Evolutionary conservation across 176 grass and related monocot species (phyloP), one percentile per base, ranked within the genome.

Genomic region (Carex cristatella): DNA sequence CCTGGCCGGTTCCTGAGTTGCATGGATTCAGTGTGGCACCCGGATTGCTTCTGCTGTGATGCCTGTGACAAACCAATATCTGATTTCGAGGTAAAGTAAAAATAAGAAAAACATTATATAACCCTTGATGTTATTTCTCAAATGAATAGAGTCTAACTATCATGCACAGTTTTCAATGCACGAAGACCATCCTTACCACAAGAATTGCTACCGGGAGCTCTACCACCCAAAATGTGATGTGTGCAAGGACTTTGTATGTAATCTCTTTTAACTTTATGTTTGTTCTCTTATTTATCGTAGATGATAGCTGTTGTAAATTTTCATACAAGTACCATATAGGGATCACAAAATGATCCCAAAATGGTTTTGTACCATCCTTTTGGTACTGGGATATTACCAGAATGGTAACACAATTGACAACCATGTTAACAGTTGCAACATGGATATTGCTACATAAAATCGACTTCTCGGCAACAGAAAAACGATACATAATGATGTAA

Each of bases 201-300:
- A 80, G 83, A 91, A 89, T 33, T 97, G 94, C 84, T 94, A 94
- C 58, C 89, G 88, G 65, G 91, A 94, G 12, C 86, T 97, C 86
- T 97, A 88, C 58, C 91, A 94, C 89, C 94, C 94, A 86, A 97
- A 94, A 89, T 97, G 94, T 1, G 94, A 97, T 88, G 94, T 97
- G 35, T 97, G 94, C 86, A 81, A 91, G 33, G 86, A 90, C 49
- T 97, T 94, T 86, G 94, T 97, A 86, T 90, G 94, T 87, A 42
- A 46, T 49, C 15, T 58, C 7, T 46, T 16, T 48, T 59, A 79
- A 16, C 53, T 7, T 79, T 79, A 32, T 33, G 16, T 55, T 58
- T 79, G 14, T 35, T 58, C 30, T 58, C 53, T 58, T 79, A 57
- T 31, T 48, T 55, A 63, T 7, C 12, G 12, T 14, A 56, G 72